These are phyloP conservation scores for Dichotomopilus funicola DNA, from an alignment of 2,329 filamentous ascomycete species.

Conservation along the genomic window DNA sequence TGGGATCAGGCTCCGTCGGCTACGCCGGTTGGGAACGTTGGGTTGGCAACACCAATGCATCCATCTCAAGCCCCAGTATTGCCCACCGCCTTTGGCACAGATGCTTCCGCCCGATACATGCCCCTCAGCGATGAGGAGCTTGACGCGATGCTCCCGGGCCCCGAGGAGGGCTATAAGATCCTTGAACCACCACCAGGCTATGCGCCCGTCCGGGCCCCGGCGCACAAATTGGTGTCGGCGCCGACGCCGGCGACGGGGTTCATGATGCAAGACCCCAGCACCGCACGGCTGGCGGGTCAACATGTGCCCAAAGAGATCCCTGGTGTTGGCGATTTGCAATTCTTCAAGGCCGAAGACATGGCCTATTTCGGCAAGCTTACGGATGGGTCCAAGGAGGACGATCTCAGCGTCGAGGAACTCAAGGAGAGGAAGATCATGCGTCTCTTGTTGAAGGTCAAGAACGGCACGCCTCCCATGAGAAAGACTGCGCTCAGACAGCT, in stretches of 20 bases:
- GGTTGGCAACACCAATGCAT: slow-evolving; percentile 73
- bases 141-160: slow-evolving; percentile 79
- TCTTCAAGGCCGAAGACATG: slow-evolving; percentile 99
- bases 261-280: slow-evolving; percentile 95
- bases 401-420: slow-evolving; percentile 85
- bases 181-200: slow-evolving; percentile 88
- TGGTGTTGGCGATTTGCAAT: slow-evolving; percentile 90
- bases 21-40: slow-evolving; percentile 65
- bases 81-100: slow-evolving; percentile 64
- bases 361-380: slow-evolving; percentile 97
- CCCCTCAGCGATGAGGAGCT: slow-evolving; percentile 90
- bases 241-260: slow-evolving; percentile 76
- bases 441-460: slow-evolving; percentile 94
- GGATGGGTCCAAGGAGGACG: slow-evolving; percentile 86
- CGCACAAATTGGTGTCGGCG: slow-evolving; percentile 68
- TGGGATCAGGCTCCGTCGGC: slow-evolving; percentile 89
- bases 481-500: slow-evolving; percentile 96
- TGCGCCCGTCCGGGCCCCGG: slow-evolving; percentile 69
- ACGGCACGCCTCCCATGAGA: slow-evolving; percentile 95
- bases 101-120: slow-evolving; percentile 72
- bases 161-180: slow-evolving; percentile 87
- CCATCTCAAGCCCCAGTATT: slow-evolving; percentile 53
- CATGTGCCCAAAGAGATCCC: slow-evolving; percentile 93
- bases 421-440: slow-evolving; percentile 99
- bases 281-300: slow-evolving; percentile 74